Evolutionary conservation across 371 early-diverging fungal species (phyloP).

Genomic region (Mucor irregularis): DNA sequence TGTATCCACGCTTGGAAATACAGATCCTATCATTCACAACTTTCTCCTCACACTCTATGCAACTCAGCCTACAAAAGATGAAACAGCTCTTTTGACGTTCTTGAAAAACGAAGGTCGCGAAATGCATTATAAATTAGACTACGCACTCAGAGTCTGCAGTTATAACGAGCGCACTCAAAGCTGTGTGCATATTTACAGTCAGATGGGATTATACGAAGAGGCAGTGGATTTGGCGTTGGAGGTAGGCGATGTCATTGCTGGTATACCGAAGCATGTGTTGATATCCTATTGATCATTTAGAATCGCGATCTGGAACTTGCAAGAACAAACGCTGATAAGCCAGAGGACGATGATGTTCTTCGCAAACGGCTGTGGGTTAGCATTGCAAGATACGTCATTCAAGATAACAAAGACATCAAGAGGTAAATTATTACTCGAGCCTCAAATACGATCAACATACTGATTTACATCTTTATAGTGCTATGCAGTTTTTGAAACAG

Average conservation of each 20-base stretch:
- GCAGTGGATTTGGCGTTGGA: slow-evolving; percentile 83
- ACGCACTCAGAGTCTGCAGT: slow-evolving; percentile 83
- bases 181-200: slow-evolving; percentile 80
- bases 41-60: slow-evolving; percentile 85
- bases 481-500: slow-evolving; percentile 79
- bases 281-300: slow-evolving; percentile 54
- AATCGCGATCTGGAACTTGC: slow-evolving; percentile 86
- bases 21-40: slow-evolving; percentile 90
- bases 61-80: slow-evolving; percentile 67
- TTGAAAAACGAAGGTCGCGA: slow-evolving; percentile 71
- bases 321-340: slow-evolving; percentile 86
- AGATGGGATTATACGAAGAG: slow-evolving; percentile 84
- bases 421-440: slow-evolving; percentile 21
- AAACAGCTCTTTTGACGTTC: slow-evolving; percentile 64
- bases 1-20: slow-evolving; percentile 72
- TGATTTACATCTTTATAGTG: slow-evolving; percentile 44
- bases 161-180: slow-evolving; percentile 73
- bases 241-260: slow-evolving; percentile 31
- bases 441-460: too few relatives aligned
- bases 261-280: neutral
- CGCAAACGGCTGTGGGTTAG: slow-evolving; percentile 89
- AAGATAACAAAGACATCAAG: slow-evolving; percentile 79
- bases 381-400: slow-evolving; percentile 89
- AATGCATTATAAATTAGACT: slow-evolving; percentile 82
- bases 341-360: slow-evolving; percentile 70